Conservation (phyloP, 1,139 yeast genomes). For the Kodamaea anthophila region DNA sequence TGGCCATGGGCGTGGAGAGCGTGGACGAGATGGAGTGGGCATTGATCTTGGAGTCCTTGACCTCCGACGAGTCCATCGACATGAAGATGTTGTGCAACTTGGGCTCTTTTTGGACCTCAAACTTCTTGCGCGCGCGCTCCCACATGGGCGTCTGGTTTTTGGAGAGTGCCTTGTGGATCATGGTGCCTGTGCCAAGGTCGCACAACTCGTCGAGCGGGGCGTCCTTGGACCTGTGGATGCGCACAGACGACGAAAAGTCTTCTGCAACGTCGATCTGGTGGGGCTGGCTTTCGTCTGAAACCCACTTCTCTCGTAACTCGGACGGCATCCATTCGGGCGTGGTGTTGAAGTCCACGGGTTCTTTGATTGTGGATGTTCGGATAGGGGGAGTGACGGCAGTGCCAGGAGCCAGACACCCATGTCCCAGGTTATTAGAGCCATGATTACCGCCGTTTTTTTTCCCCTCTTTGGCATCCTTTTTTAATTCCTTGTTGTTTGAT, state of each 20-base stretch:
- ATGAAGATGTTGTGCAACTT: conserved; percentile 31
- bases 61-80: conserved; percentile 13
- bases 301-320: conserved; percentile 36
- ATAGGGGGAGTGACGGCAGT: conserved; percentile 10
- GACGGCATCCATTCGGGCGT: conserved; percentile 46
- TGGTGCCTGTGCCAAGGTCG: conserved; percentile 24
- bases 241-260: conserved; percentile 27
- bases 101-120: conserved; percentile 24
- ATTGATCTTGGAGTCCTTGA: conserved; percentile 9
- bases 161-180: conserved; percentile 29
- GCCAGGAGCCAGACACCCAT: too few relatives aligned
- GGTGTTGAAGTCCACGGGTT: conserved; percentile 12
- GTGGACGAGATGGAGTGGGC: conserved; percentile 31
- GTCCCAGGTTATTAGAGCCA: too few relatives aligned
- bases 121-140: conserved; percentile 28
- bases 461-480: background rate
- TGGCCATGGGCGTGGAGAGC: conserved; percentile 29
- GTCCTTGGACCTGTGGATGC: conserved; percentile 18
- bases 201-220: conserved; percentile 10
- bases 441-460: too few relatives aligned
- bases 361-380: conserved; percentile 15
- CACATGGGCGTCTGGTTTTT: conserved; percentile 29
- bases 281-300: conserved; percentile 5
- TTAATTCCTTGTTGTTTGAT: background rate
- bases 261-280: conserved; percentile 1